Evolutionary conservation across 2,329 filamentous ascomycete genomes (phyloP).

Genomic region (Calonectria hawksworthii): DNA sequence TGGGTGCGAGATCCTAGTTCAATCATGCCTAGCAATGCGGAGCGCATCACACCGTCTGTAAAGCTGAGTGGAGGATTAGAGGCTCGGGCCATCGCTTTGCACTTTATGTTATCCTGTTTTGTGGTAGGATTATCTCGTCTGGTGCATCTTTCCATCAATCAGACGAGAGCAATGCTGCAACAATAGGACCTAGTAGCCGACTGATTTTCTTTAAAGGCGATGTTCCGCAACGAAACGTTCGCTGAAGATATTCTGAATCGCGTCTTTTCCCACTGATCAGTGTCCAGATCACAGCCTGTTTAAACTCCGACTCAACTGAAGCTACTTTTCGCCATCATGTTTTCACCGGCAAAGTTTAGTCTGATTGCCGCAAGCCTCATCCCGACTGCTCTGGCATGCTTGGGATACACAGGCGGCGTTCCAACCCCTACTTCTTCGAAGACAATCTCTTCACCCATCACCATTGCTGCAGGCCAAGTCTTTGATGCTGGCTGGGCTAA

Average conservation of each 20-base stretch:
- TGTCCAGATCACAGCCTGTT: not conserved
- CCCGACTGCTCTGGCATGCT: constrained; percentile 44
- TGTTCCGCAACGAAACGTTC: not conserved
- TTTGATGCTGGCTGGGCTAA: constrained; percentile 49
- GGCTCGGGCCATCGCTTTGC: not conserved
- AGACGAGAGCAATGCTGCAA: not conserved
- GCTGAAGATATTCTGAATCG: not conserved
- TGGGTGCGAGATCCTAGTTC: not conserved
- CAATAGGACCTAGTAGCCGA: not conserved
- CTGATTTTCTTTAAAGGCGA: constrained; percentile 1
- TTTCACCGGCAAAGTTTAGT: not conserved
- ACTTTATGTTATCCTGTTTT: not conserved
- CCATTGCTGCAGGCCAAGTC: constrained; percentile 39
- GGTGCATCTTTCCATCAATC: constrained; percentile 4
- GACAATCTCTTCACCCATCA: constrained; percentile 46
- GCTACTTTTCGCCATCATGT: not conserved
- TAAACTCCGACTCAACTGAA: not conserved
- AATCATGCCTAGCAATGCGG: not conserved
- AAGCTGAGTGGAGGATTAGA: not conserved
- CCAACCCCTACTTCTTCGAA: constrained; percentile 43
- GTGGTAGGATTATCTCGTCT: not conserved
- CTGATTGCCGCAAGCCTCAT: not conserved
- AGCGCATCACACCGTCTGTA: not conserved
- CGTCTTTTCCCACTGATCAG: not conserved
- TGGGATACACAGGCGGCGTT: constrained; percentile 42